These are phyloP conservation scores for Crassisporium funariophilum DNA, from an alignment of 768 basidiomycete genomes.

Conservation along the genomic window DNA sequence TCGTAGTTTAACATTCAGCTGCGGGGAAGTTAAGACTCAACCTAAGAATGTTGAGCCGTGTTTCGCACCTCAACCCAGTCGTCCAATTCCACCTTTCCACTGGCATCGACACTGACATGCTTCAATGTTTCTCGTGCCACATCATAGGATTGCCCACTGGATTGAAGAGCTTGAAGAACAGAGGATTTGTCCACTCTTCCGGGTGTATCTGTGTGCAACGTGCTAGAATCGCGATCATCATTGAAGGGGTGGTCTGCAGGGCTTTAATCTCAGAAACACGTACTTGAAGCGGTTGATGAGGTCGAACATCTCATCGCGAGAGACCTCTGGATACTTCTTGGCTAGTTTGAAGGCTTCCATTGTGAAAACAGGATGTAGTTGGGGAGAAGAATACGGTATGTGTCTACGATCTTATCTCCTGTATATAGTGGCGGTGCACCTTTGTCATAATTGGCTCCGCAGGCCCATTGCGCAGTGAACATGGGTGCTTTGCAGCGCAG, in stretches of 20 bases:
- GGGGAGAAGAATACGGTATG: too few relatives aligned
- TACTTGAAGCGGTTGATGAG: constrained; percentile 97
- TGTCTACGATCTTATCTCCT: neutral
- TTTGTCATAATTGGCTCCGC: too few relatives aligned
- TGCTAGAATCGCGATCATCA: constrained; percentile 45
- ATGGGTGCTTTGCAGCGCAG: too few relatives aligned
- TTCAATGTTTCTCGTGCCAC: constrained; percentile 88
- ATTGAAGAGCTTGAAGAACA: constrained; percentile 77
- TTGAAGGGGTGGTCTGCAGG: constrained; percentile 12
- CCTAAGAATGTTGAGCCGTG: constrained; percentile 16
- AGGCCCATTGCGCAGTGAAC: too few relatives aligned
- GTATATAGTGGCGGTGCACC: neutral
- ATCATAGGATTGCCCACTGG: constrained; percentile 89
- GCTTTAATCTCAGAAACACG: constrained; percentile 33
- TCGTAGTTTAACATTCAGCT: constrained; percentile 84
- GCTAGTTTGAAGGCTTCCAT: constrained; percentile 89
- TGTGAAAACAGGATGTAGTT: constrained; percentile 16
- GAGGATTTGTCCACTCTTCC: constrained; percentile 83
- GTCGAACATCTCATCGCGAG: constrained; percentile 92
- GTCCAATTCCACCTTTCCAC: constrained; percentile 94
- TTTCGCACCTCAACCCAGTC: constrained; percentile 94
- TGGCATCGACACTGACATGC: constrained; percentile 90
- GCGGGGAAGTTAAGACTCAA: constrained; percentile 10
- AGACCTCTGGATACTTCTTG: constrained; percentile 90
- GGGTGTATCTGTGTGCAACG: constrained; percentile 75